Evolutionary conservation across 192 early-diverging fungal species (phyloP).

Genomic region (Pecoramyces ruminantium): DNA sequence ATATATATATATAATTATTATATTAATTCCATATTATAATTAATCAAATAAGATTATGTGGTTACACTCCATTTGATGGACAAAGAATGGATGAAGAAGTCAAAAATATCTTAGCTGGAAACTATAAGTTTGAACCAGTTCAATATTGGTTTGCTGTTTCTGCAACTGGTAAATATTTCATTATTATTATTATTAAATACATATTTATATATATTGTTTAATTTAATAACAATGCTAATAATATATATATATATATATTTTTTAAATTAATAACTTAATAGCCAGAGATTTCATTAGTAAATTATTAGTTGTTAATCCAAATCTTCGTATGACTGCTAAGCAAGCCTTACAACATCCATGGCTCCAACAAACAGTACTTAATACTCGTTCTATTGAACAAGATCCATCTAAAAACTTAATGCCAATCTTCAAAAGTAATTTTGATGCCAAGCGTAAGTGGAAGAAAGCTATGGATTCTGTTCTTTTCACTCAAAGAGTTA

Average conservation of each 20-base stretch:
- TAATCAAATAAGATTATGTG: constrained; percentile 28
- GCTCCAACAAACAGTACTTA: constrained; percentile 16
- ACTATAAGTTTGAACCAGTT: constrained; percentile 21
- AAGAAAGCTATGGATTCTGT: neutral
- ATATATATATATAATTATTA: too few species aligned
- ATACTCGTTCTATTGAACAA: neutral
- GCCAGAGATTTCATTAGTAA: constrained; percentile 54
- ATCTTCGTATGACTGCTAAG: constrained; percentile 45
- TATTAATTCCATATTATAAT: too few species aligned
- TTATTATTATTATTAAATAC: neutral
- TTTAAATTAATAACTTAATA: constrained; percentile 17
- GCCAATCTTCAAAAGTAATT: neutral
- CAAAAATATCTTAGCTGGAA: constrained; percentile 15
- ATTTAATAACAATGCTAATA: too few species aligned
- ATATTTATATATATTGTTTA: too few species aligned
- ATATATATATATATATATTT: too few species aligned
- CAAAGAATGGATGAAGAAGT: constrained; percentile 28
- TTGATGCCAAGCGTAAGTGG: neutral
- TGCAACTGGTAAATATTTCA: constrained; percentile 18
- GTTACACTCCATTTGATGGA: constrained; percentile 38
- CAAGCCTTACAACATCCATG: constrained; percentile 65
- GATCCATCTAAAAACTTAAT: neutral
- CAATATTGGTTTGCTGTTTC: constrained; percentile 61
- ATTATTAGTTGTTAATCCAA: constrained; percentile 52
- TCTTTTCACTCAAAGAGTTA: neutral